Evolutionary conservation across 192 early-diverging fungal species (phyloP), one percentile per base, ranked within the genome.

Genomic region (Dissophora ornata): DNA sequence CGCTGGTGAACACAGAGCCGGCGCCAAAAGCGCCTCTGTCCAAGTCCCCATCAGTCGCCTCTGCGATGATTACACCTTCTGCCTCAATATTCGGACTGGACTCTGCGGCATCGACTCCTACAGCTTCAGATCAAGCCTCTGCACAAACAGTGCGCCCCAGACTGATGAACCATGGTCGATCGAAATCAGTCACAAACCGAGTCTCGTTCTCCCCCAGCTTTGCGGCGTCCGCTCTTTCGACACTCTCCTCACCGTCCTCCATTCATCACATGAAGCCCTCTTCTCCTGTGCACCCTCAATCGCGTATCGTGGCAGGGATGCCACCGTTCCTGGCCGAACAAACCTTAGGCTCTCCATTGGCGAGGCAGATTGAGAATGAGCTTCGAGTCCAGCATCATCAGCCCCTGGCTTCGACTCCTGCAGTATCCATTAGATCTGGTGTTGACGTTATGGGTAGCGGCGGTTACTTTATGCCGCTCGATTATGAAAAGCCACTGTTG

Each of bases 91-190:
- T 41, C 24, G 40, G 12, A 19, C 29, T 53, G 15, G 30, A 34
- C 9, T 49, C 55, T 36, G 19, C 29, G 18, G 15, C 49, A 4
- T 19, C 56, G 2, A 40, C 49, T 19, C 36, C 49, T 15, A 25
- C 48, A 22, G 22, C 34, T 3, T 19, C 57, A 15, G 64, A 67
- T 47, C 45, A 60, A 5, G 21, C 30, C 18, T 67, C 73, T 9
- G 44, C 25, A 13, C 64, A 67, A 26, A 56, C 58, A 10, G 45
- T 57, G 1, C 64, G 73, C 1, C 73, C 73, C 13, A 40, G 64
- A 18, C 28, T 55, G 24, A 60, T 32, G 53, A 77, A 77, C 34
- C 73, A 77, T 51, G 73, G 73, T 34, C 73, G 73, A 11, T 77
- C 73, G 0, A 77, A 77, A 28, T 77, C 73, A 13, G 73, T 57